Evolutionary conservation across 1,139 yeast species (phyloP).

Genomic region (Pichia sp.): DNA sequence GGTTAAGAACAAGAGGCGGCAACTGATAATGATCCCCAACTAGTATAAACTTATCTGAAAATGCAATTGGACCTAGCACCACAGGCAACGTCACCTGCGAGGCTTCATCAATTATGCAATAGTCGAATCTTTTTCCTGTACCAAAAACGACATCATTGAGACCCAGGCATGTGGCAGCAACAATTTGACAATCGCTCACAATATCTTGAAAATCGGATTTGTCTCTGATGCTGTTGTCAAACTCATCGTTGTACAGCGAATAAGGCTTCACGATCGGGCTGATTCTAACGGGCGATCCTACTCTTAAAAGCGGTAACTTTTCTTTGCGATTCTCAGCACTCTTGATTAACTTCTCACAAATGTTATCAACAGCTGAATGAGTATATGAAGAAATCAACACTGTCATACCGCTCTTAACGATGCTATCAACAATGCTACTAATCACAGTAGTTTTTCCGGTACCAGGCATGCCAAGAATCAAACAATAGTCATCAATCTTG

Average conservation of each 20-base stretch:
- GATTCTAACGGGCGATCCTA: slow-evolving; percentile 56
- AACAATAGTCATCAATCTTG: slow-evolving; percentile 66
- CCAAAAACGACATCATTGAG: slow-evolving; percentile 60
- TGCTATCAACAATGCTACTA: slow-evolving; percentile 61
- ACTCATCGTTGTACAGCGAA: slow-evolving; percentile 42
- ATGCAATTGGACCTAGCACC: slow-evolving; percentile 80
- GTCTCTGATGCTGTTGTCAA: slow-evolving; percentile 38
- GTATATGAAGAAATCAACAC: slow-evolving; percentile 84
- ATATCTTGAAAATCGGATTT: slow-evolving; percentile 43
- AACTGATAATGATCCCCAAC: slow-evolving; percentile 95
- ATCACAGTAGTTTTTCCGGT: slow-evolving; percentile 96
- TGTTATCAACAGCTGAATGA: slow-evolving; percentile 94
- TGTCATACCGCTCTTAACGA: slow-evolving; percentile 59
- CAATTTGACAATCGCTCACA: slow-evolving; percentile 61
- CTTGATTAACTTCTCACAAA: slow-evolving; percentile 63
- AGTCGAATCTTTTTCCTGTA: slow-evolving; percentile 65
- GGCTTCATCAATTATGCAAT: slow-evolving; percentile 94
- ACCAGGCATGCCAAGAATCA: slow-evolving; percentile 96
- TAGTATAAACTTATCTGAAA: slow-evolving; percentile 72
- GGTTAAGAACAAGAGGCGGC: slow-evolving; percentile 75
- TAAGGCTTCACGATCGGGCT: slow-evolving; percentile 59
- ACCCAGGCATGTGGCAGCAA: slow-evolving; percentile 87
- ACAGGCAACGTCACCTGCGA: slow-evolving; percentile 92
- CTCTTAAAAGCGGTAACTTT: slow-evolving; percentile 49
- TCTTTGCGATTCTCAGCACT: slow-evolving; percentile 36